A percentile compares a stretch with the other conserved stretches of the same genome.
Conservation (phyloP, 2,329 filamentous ascomycete genomes). For the Incumbomyces delicatus region DNA sequence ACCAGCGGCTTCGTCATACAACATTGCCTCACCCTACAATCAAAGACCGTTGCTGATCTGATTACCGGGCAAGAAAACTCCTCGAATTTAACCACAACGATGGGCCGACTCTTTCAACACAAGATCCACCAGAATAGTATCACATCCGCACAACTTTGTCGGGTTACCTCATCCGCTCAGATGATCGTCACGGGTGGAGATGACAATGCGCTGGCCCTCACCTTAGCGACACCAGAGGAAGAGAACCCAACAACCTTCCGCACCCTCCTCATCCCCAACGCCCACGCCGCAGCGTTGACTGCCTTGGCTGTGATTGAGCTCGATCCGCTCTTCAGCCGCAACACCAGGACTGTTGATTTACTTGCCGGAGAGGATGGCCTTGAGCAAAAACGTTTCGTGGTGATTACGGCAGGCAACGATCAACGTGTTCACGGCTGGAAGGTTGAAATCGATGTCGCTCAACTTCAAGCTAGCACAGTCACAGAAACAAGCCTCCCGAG, state of each 20-base stretch:
- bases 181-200: slow-evolving; percentile 72
- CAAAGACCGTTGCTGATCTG: background rate
- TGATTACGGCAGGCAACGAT: slow-evolving; percentile 37
- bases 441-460: slow-evolving; percentile 23
- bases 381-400: slow-evolving; percentile 13
- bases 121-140: slow-evolving; percentile 70
- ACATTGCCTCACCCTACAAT: slow-evolving; percentile 30
- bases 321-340: background rate
- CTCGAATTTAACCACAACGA: background rate
- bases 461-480: background rate
- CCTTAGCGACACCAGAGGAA: slow-evolving; percentile 24
- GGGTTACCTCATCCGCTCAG: slow-evolving; percentile 26
- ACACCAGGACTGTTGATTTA: no score
- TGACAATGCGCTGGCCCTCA: slow-evolving; percentile 67
- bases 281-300: slow-evolving; percentile 37
- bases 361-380: background rate
- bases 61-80: background rate
- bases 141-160: slow-evolving; percentile 43
- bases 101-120: slow-evolving; percentile 2
- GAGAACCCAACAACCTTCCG: slow-evolving; percentile 14
- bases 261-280: slow-evolving; percentile 30
- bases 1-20: slow-evolving; percentile 70
- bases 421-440: slow-evolving; percentile 38
- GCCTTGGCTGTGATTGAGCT: slow-evolving; percentile 26
- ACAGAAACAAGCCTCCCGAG: no score